Base-by-base conservation (phyloP, 208 protist genomes). In the Crithidia brevicula region DNA sequence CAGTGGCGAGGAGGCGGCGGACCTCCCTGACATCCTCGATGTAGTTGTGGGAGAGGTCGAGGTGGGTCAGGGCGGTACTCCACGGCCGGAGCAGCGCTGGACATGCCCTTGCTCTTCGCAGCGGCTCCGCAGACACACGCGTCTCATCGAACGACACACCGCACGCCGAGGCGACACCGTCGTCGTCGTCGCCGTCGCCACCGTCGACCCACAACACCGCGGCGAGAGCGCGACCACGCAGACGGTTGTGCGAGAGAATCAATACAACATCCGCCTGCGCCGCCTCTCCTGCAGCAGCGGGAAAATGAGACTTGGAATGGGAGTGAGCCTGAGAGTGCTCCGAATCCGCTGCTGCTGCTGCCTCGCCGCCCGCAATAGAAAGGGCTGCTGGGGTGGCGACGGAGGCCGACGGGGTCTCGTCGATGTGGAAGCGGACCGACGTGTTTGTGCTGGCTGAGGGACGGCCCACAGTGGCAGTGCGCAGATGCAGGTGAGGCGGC, bases 1-100 rank as follows among this genome's bases (percentile, higher is more conserved):
- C 47, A 1, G 56, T n/a, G 2, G 30, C 11, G 15, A 67, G 16
- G 27, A 72, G 56, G 0, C 66, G 64, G 9, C 58, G 66, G 2
- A 74, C 46, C 18, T 67, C 54, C 27, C 31, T 27, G 1, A 71
- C 22, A 38, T 78, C 71, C 53, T 83, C 77, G 23, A 83, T 62
- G 47, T 60, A 73, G 69, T 79, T 83, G 31, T 72, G 22, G 1
- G 77, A 72, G 20, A 83, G 42, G n/a, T 83, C 77, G 0, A 83
- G 52, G 20, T 36, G 36, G n/a, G 60, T 58, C 22, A 83, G 22
- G 9, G 60, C 50, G 10, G 59, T 59, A 11, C 43, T 49, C 77
- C 77, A 82, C 30, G 72, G 72, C 1, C 54, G 62, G 31, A 47
- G 67, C 4, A 62, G 51, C 30, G 20, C 13, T 9, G 42, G 13